Conservation (phyloP, 768 basidiomycete species). For the Suillus americanus region DNA sequence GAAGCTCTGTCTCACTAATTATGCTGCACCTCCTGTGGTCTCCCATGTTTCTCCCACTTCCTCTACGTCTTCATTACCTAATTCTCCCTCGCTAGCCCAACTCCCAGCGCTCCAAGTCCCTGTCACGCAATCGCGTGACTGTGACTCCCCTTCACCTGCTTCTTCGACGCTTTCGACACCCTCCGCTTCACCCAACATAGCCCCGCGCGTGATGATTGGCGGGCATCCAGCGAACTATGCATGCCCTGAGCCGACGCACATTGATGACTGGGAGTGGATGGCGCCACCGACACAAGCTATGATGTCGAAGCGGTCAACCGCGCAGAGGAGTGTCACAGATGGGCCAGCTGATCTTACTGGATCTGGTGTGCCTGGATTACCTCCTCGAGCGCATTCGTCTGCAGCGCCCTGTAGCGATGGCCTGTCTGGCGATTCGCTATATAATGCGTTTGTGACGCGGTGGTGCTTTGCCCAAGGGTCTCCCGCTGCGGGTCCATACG, state of each 20-base stretch:
- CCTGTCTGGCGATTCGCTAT: constrained; percentile 34
- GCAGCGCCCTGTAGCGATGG: constrained; percentile 8
- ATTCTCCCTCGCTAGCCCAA: not conserved
- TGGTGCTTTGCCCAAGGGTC: constrained; percentile 66
- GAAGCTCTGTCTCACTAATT: constrained; percentile 32
- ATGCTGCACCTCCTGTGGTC: constrained; percentile 28
- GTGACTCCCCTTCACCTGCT: constrained; percentile 22
- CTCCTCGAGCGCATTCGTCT: not conserved
- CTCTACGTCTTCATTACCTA: not conserved
- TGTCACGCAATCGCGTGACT: constrained; percentile 1
- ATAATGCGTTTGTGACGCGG: constrained; percentile 61
- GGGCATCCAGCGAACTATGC: constrained; percentile 24
- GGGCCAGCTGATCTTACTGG: not conserved
- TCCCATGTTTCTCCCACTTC: not conserved
- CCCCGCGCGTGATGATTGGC: constrained; percentile 24
- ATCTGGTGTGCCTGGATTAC: constrained; percentile 24
- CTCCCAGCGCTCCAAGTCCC: not conserved
- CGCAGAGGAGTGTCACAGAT: constrained; percentile 14
- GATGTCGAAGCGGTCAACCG: not conserved
- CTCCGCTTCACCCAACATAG: constrained; percentile 17
- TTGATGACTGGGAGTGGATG: constrained; percentile 27
- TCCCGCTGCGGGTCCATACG: constrained; percentile 22
- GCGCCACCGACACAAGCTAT: not conserved
- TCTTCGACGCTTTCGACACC: constrained; percentile 31
- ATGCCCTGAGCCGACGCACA: not conserved